Base-by-base conservation (phyloP, 441 rosid species). In the Oxalis stricta region DNA sequence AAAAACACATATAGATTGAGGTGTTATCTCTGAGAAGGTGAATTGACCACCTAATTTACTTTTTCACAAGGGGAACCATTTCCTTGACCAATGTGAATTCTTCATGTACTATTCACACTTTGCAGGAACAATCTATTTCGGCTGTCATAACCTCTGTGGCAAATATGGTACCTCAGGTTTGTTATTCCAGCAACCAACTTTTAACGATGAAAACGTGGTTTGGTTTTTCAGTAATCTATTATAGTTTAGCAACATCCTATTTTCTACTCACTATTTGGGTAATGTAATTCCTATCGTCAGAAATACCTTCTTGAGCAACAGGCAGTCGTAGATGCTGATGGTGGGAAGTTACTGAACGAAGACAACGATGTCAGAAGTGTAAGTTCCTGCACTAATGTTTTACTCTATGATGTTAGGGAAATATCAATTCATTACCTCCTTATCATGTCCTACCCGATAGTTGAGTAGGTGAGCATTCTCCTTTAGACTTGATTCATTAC, bases 321-420 rank as follows among this genome's bases (percentile, higher is more conserved):
- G 28, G 97, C 97, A 20, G 75, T 82, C 50, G 58, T 84, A 58
- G 86, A 84, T 56, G 69, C 38, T 50, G 95, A 89, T 68, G 84
- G 92, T 49, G 80, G 94, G 19, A 84, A 74, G 61, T 66, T 79
- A 56, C 93, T 89, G 50, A 89, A 89, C 53, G 97, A 89, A 70
- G 97, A 89, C 64, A 77, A 62, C 66, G 97, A 89, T 66, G 46
- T 89, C 53, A 76, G 97, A 89, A 70, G 94, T 65, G 97, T 89
- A 71, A 63, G 97, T 76, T 63, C 46, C 10, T 6, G 31, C 10
- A 2, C 31, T 26, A 23, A 23, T 3, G 28, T 23, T 3, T 16
- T 45, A 40, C 46, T 18, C 32, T 52, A 38, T 50, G 35, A 12
- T 10, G 18, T 38, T 5, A 22, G 33, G n/a, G n/a, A n/a, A 26